Evolutionary conservation across 176 grass and related monocot species (phyloP).

Genomic region (Oryza meyeriana): DNA sequence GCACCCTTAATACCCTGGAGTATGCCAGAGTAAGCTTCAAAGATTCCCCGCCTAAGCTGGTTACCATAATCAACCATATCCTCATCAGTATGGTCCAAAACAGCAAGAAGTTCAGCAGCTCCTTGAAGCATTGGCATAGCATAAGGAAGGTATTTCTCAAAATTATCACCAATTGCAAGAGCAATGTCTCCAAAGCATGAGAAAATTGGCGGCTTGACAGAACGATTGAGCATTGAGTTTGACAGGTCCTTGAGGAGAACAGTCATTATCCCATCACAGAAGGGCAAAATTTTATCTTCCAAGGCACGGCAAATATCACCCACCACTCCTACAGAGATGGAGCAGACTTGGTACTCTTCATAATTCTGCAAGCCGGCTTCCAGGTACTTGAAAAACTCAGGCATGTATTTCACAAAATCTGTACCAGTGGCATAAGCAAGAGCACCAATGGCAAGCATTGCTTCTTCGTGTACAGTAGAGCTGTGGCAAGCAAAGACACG

Average conservation of each 20-base stretch:
- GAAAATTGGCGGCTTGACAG: slow-evolving; percentile 80
- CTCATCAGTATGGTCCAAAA: slow-evolving; percentile 69
- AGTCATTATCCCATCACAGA: slow-evolving; percentile 84
- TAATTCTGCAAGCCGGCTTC: slow-evolving; percentile 83
- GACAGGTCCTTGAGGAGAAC: slow-evolving; percentile 87
- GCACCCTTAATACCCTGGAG: slow-evolving; percentile 79
- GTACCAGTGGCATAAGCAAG: slow-evolving; percentile 87
- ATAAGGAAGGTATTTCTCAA: slow-evolving; percentile 90
- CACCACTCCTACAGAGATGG: slow-evolving; percentile 83
- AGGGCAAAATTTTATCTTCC: slow-evolving; percentile 83
- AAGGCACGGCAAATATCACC: slow-evolving; percentile 80
- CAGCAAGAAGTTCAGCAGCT: slow-evolving; percentile 60
- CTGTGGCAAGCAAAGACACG: slow-evolving; percentile 74
- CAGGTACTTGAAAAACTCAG: slow-evolving; percentile 73
- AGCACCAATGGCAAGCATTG: slow-evolving; percentile 87
- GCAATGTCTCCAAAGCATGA: slow-evolving; percentile 87
- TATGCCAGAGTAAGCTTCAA: slow-evolving; percentile 92
- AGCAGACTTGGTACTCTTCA: slow-evolving; percentile 92
- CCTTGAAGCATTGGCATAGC: slow-evolving; percentile 82
- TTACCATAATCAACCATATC: slow-evolving; percentile 86
- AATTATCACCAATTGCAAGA: slow-evolving; percentile 86
- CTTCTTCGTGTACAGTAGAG: slow-evolving; percentile 89
- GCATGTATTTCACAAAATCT: slow-evolving; percentile 86
- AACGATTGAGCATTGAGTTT: slow-evolving; percentile 73
- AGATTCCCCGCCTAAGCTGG: slow-evolving; percentile 73